A percentile compares a stretch with the other conserved stretches of the same genome.
Evolutionary conservation across 768 basidiomycete species (phyloP).

Genomic region (Suillus spraguei): DNA sequence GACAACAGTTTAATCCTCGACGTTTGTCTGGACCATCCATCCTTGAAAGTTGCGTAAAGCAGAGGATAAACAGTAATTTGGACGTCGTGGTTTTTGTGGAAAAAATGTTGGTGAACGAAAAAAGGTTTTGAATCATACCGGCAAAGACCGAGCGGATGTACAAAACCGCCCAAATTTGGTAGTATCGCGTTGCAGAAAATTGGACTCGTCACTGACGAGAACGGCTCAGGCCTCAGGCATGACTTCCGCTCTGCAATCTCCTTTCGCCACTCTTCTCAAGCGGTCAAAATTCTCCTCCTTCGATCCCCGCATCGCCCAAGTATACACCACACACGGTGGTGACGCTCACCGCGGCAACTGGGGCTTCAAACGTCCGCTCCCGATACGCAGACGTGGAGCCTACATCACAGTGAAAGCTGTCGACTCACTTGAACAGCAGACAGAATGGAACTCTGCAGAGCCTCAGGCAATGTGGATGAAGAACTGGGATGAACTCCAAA

Average conservation of each 20-base stretch:
- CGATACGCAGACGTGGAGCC: conserved; percentile 62
- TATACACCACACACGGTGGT: conserved; percentile 71
- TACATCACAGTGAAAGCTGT: conserved; percentile 67
- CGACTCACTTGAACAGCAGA: conserved; percentile 75
- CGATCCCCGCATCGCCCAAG: conserved; percentile 75
- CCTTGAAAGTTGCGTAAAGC: conserved; percentile 45
- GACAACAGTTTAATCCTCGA: conserved; percentile 65
- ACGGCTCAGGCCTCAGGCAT: conserved; percentile 11
- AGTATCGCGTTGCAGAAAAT: not conserved
- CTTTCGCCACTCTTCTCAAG: conserved; percentile 76
- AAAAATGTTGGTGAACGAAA: conserved; percentile 16
- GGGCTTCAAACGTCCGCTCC: conserved; percentile 83
- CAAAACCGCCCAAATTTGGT: conserved; percentile 1
- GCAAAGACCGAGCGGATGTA: conserved; percentile 24
- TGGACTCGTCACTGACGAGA: conserved; percentile 3
- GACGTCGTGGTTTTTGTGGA: conserved; percentile 55
- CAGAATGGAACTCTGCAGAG: conserved; percentile 75
- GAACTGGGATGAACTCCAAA: conserved; percentile 61
- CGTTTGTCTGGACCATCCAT: conserved; percentile 89
- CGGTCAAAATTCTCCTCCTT: conserved; percentile 82
- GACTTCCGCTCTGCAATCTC: conserved; percentile 41
- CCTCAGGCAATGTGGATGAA: conserved; percentile 67
- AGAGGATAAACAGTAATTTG: conserved; percentile 80
- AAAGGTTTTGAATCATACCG: conserved; percentile 35
- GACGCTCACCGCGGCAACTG: conserved; percentile 79